Conservation (phyloP, 306 rosid genomes). For the Comarum palustre region DNA sequence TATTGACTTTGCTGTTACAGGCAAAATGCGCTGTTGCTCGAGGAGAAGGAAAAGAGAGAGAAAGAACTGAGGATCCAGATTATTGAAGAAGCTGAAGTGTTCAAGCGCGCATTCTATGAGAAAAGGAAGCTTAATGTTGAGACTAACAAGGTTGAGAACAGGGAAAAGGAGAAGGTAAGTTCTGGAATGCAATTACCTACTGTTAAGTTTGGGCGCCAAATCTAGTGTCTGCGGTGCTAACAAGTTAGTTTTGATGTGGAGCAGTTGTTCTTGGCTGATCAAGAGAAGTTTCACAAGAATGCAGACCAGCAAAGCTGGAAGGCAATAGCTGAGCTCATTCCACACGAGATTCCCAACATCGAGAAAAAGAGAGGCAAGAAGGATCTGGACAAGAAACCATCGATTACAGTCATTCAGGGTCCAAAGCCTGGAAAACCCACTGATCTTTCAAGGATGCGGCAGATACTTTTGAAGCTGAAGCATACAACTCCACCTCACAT, state of each 20-base stretch:
- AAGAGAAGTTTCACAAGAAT: constrained; percentile 95
- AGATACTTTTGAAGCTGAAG: constrained; percentile 83
- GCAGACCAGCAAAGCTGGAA: constrained; percentile 98
- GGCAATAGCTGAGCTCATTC: constrained; percentile 89
- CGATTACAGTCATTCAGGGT: constrained; percentile 82
- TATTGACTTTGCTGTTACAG: constrained; percentile 46
- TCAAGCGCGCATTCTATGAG: constrained; percentile 72
- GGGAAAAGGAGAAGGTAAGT: constrained; percentile 91
- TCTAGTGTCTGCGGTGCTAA: constrained; percentile 11
- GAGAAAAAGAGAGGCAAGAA: constrained; percentile 94
- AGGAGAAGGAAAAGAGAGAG: constrained; percentile 92
- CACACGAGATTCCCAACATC: constrained; percentile 86
- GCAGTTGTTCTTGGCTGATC: constrained; percentile 69
- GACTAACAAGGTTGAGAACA: constrained; percentile 72
- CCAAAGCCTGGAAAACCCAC: constrained; percentile 99
- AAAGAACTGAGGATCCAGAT: constrained; percentile 85
- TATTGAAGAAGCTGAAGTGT: constrained; percentile 94
- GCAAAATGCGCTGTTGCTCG: constrained; percentile 78
- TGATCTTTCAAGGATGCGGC: constrained; percentile 89
- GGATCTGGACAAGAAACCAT: constrained; percentile 93
- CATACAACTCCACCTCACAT: constrained; percentile 98
- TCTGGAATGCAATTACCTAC: constrained; percentile 4
- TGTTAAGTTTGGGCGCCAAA: neutral
- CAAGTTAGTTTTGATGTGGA: constrained; percentile 20
- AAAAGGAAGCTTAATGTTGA: constrained; percentile 92